Evolutionary conservation across 768 basidiomycete genomes (phyloP).

Genomic region (Calvatia gigantea): DNA sequence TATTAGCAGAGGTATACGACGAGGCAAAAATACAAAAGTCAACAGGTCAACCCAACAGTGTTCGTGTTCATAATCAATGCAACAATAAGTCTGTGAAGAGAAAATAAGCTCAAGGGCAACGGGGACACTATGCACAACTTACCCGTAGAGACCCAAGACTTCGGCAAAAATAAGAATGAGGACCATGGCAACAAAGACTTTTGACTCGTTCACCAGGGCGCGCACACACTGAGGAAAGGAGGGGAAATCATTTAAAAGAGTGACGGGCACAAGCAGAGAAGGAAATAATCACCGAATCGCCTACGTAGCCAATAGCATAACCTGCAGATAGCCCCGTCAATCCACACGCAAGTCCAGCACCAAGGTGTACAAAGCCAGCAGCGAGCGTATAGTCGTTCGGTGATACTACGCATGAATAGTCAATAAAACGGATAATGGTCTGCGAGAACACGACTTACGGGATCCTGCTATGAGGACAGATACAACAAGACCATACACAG

Average conservation of each 20-base stretch:
- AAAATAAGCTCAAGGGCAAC: not conserved
- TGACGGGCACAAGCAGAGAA: not conserved
- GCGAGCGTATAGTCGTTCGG: constrained; percentile 73
- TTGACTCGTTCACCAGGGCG: constrained; percentile 87
- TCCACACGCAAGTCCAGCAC: constrained; percentile 88
- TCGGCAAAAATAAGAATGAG: constrained; percentile 93
- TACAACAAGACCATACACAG: constrained; percentile 95
- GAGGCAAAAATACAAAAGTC: not conserved
- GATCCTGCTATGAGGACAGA: constrained; percentile 85
- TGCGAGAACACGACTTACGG: constrained; percentile 27
- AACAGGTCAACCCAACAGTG: constrained; percentile 3
- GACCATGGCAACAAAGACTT: constrained; percentile 94
- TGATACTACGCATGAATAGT: constrained; percentile 42
- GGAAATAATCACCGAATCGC: constrained; percentile 73
- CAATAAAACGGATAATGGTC: constrained; percentile 9
- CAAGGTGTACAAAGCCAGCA: constrained; percentile 89
- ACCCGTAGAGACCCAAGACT: constrained; percentile 88
- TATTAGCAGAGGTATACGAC: constrained; percentile 5
- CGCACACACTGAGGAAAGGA: constrained; percentile 66
- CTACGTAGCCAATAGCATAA: constrained; percentile 91
- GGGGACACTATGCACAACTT: constrained; percentile 21
- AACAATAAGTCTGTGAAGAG: constrained; percentile 62
- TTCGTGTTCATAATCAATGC: constrained; percentile 89
- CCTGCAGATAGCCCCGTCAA: constrained; percentile 90
- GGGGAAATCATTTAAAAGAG: not conserved